Conservation (phyloP, 495 filamentous ascomycete species). For the Penicillium goetzii region DNA sequence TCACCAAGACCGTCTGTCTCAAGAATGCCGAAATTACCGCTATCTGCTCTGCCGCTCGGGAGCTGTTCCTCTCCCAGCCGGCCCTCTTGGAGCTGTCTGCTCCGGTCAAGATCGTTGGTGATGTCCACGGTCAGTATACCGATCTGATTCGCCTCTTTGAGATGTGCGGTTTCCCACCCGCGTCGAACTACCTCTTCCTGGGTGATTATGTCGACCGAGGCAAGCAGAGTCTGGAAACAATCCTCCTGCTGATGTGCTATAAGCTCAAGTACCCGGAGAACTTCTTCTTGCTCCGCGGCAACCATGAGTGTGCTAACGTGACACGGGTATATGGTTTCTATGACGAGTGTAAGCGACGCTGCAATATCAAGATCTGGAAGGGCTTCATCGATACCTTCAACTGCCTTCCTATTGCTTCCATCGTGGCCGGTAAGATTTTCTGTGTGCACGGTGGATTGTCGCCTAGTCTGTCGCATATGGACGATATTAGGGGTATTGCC, state of each 20-base stretch:
- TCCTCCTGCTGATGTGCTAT: constrained; percentile 93
- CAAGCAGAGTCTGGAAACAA: constrained; percentile 97
- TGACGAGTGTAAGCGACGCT: constrained; percentile 96
- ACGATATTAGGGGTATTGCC: constrained; percentile 95
- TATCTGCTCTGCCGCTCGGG: constrained; percentile 83
- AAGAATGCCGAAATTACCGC: constrained; percentile 97
- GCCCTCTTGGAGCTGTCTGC: constrained; percentile 88
- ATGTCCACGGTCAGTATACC: constrained; percentile 98
- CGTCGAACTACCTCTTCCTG: constrained; percentile 92
- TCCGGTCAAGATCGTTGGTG: constrained; percentile 98
- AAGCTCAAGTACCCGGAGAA: constrained; percentile 99
- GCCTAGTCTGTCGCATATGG: constrained; percentile 91
- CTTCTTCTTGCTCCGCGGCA: constrained; percentile 95
- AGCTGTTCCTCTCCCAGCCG: constrained; percentile 89
- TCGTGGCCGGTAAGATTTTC: constrained; percentile 98
- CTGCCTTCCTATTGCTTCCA: constrained; percentile 89
- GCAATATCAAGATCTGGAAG: constrained; percentile 99
- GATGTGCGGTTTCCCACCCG: constrained; percentile 97
- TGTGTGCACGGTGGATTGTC: constrained; percentile 97
- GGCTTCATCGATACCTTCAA: constrained; percentile 99
- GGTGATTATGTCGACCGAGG: constrained; percentile 98
- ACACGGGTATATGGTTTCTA: constrained; percentile 99
- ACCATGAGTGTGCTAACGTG: constrained; percentile 98
- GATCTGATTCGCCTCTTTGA: constrained; percentile 98
- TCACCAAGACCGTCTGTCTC: constrained; percentile 94